These are phyloP conservation scores for Friedmanniomyces endolithicus DNA, from an alignment of 495 filamentous ascomycete species.

Conservation along the genomic window DNA sequence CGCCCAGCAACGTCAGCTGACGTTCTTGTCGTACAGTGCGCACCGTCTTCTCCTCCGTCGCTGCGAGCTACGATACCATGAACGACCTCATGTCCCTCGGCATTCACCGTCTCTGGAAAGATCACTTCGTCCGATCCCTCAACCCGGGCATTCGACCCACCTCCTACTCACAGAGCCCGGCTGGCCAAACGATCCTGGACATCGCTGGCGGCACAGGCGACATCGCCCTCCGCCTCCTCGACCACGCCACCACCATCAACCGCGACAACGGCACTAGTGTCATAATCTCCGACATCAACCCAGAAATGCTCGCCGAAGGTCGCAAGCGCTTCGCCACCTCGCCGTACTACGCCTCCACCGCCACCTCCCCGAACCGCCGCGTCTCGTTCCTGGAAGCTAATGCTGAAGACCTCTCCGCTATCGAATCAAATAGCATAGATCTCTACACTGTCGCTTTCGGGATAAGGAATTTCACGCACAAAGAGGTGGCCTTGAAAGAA, in stretches of 20 bases:
- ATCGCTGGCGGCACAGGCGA: constrained; percentile 95
- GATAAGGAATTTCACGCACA: constrained; percentile 90
- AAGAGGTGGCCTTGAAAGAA: constrained; percentile 63
- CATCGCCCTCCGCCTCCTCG: constrained; percentile 93
- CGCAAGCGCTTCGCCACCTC: constrained; percentile 55
- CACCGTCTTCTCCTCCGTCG: constrained; percentile 89
- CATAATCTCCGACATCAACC: constrained; percentile 89
- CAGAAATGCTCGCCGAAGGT: constrained; percentile 83
- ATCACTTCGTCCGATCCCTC: constrained; percentile 84
- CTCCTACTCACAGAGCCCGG: constrained; percentile 23
- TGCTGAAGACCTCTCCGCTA: constrained; percentile 61
- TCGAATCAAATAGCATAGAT: constrained; percentile 57
- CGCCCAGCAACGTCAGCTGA: neutral
- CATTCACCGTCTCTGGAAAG: constrained; percentile 96
- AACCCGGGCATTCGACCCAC: constrained; percentile 69
- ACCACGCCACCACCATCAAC: constrained; percentile 75
- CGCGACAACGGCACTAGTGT: constrained; percentile 64
- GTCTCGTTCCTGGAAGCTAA: constrained; percentile 81
- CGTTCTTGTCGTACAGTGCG: constrained; percentile 43
- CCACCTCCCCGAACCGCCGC: constrained; percentile 30
- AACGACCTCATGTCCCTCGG: constrained; percentile 98
- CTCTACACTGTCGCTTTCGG: constrained; percentile 97
- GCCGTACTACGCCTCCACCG: constrained; percentile 40
- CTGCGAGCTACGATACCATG: constrained; percentile 85
- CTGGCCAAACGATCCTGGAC: constrained; percentile 76